phyloP scores from a whole-genome alignment of 1,139 yeast species.

The Debaryomyces robertsiae region DNA sequence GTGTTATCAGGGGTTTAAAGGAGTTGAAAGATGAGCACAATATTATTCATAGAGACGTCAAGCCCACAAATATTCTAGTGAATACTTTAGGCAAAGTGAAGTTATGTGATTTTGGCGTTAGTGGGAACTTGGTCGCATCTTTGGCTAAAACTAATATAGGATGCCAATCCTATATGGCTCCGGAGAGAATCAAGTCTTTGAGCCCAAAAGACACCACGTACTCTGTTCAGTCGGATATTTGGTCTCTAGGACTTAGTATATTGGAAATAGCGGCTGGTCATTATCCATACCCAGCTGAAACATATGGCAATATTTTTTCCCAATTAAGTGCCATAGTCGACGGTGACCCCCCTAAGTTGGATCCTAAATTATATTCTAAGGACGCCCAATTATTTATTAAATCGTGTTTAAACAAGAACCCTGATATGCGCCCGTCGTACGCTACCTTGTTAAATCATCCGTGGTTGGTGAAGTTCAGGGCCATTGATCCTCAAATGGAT shows the following conservation, averaged over 20 bases:
- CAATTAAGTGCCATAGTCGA: slow-evolving; percentile 95
- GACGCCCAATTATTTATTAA: slow-evolving; percentile 82
- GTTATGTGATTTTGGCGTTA: slow-evolving; percentile 94
- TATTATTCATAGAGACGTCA: slow-evolving; percentile 95
- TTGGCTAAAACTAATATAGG: slow-evolving; percentile 96
- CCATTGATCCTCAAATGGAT: slow-evolving; percentile 48
- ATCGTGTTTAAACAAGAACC: slow-evolving; percentile 78
- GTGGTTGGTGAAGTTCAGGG: slow-evolving; percentile 64
- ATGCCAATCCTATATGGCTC: slow-evolving; percentile 99
- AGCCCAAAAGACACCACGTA: slow-evolving; percentile 73
- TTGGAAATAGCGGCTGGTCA: slow-evolving; percentile 88
- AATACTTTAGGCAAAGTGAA: slow-evolving; percentile 83
- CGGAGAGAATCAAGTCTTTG: slow-evolving; percentile 78
- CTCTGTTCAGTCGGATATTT: slow-evolving; percentile 92
- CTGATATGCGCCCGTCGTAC: slow-evolving; percentile 83
- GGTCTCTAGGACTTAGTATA: slow-evolving; percentile 92
- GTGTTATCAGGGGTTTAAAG: slow-evolving; percentile 80
- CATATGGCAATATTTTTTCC: slow-evolving; percentile 85
- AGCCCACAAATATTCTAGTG: slow-evolving; percentile 91
- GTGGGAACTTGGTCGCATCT: slow-evolving; percentile 93
- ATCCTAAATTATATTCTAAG: slow-evolving; percentile 55
- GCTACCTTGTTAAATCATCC: slow-evolving; percentile 73
- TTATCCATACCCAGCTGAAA: slow-evolving; percentile 95
- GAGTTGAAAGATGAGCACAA: slow-evolving; percentile 85
- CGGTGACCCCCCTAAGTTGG: slow-evolving; percentile 86